A percentile compares a stretch with the other conserved stretches of the same genome.
phyloP scores from a whole-genome alignment of 2,329 filamentous ascomycete genomes.

The Neospermospora avenae region DNA sequence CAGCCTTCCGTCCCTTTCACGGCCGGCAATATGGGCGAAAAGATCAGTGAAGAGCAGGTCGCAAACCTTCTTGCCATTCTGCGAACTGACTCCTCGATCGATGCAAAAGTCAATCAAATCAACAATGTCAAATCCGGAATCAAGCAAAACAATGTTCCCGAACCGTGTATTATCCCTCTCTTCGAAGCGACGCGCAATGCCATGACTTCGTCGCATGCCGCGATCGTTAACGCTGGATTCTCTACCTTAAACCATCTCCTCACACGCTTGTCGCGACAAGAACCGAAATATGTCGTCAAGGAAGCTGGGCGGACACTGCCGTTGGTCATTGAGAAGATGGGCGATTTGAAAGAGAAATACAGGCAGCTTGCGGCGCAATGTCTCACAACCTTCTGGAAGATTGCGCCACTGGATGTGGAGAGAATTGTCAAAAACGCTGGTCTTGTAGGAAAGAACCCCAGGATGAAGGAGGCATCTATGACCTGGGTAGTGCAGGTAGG shows the following conservation, averaged over 20 bases:
- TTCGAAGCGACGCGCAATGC: slow-evolving; percentile 80
- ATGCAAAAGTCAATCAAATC: slow-evolving; percentile 68
- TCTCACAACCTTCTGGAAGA: slow-evolving; percentile 72
- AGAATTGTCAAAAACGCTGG: slow-evolving; percentile 73
- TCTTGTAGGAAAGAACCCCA: slow-evolving; percentile 74
- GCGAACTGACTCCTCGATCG: slow-evolving; percentile 62
- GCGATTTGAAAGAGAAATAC: slow-evolving; percentile 84
- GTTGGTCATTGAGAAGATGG: slow-evolving; percentile 77
- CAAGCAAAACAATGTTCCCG: slow-evolving; percentile 88
- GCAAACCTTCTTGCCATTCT: slow-evolving; percentile 50
- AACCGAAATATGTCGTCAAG: slow-evolving; percentile 68
- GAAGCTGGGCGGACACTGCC: slow-evolving; percentile 70
- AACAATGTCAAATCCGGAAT: slow-evolving; percentile 80
- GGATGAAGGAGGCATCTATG: slow-evolving; percentile 82
- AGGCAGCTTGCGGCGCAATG: slow-evolving; percentile 71
- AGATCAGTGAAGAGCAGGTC: slow-evolving; percentile 57
- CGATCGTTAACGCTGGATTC: slow-evolving; percentile 78
- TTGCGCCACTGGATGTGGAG: slow-evolving; percentile 72
- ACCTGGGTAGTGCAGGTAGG: slow-evolving; percentile 76
- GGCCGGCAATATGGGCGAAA: slow-evolving; percentile 46
- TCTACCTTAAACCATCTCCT: slow-evolving; percentile 84
- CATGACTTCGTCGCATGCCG: slow-evolving; percentile 71
- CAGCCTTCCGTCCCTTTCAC: slow-evolving; percentile 6
- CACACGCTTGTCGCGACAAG: slow-evolving; percentile 81
- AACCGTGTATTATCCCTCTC: slow-evolving; percentile 64